Conservation (phyloP, 192 early-diverging fungal genomes). For the Allomyces javanicus region DNA sequence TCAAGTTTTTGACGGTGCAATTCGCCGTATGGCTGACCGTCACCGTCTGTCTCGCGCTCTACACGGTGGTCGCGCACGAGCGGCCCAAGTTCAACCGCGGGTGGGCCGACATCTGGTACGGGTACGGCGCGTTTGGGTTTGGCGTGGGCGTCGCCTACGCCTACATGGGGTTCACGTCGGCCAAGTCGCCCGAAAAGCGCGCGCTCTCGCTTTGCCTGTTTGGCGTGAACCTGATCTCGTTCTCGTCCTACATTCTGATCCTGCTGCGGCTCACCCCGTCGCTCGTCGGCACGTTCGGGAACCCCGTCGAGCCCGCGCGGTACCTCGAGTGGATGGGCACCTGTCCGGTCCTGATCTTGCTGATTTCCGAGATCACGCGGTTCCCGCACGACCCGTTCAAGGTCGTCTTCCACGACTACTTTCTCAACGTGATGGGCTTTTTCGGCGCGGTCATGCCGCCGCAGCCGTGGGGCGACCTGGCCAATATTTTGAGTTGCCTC, state of each 20-base stretch:
- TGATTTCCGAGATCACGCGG: slow-evolving; percentile 2
- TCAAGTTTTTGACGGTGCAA: slow-evolving; percentile 10
- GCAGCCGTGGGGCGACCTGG: slow-evolving; percentile 10
- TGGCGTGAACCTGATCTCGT: slow-evolving; percentile 4
- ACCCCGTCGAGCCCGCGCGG: slow-evolving; percentile 7
- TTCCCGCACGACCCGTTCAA: slow-evolving; percentile 1
- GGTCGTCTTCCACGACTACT: slow-evolving; percentile 3
- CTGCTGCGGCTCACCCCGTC: slow-evolving; percentile 7
- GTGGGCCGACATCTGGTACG: slow-evolving; percentile 10
- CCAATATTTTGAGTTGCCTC: slow-evolving; percentile 1
- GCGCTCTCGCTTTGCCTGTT: slow-evolving; percentile 5
- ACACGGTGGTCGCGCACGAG: slow-evolving; percentile 6
- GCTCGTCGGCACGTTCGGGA: slow-evolving; percentile 1
- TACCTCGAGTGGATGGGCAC: slow-evolving; percentile 14
- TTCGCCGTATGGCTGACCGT: slow-evolving; percentile 8
- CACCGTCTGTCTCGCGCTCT: slow-evolving; percentile 1
- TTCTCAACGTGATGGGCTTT: slow-evolving; percentile 5
- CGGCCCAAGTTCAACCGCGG: slow-evolving; percentile 11
- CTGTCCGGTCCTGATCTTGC: slow-evolving; percentile 9
- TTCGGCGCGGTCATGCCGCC: slow-evolving; percentile 5
- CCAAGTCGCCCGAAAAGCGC: slow-evolving; percentile 6
- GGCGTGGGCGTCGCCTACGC: slow-evolving; percentile 7
- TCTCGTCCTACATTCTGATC: slow-evolving; percentile 6
- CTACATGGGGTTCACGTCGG: slow-evolving; percentile 7
- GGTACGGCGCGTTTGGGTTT: slow-evolving; percentile 7